These are phyloP conservation scores for Eucalyptus coolabah DNA, from an alignment of 345 rosid genomes.

Conservation along the genomic window DNA sequence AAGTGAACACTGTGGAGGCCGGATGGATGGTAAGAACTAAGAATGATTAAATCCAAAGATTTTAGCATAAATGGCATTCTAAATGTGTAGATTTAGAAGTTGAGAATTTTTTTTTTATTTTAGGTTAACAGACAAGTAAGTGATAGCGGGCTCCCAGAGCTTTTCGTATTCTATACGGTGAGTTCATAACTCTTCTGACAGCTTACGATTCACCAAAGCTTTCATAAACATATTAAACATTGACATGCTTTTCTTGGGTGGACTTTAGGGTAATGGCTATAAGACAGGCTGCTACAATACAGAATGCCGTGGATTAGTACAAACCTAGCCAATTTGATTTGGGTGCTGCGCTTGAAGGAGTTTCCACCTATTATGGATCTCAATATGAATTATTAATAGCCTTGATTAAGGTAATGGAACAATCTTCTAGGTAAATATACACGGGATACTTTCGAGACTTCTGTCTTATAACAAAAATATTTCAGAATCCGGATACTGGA, in stretches of 20 bases:
- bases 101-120: background rate
- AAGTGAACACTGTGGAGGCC: background rate
- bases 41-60: background rate
- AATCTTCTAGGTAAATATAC: background rate
- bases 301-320: background rate
- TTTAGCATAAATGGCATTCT: background rate
- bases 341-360: background rate
- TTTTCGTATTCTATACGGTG: slow-evolving; percentile 20
- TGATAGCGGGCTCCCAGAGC: background rate
- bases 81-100: background rate
- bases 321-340: background rate
- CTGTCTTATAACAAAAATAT: background rate
- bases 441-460: background rate
- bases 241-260: background rate
- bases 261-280: slow-evolving; percentile 3
- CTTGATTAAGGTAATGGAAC: background rate
- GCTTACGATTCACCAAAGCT: background rate
- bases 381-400: background rate
- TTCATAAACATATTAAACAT: background rate
- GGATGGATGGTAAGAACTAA: background rate
- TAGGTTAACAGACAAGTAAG: background rate
- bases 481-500: background rate
- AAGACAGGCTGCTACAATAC: background rate
- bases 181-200: background rate
- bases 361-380: background rate